Percentiles rank a stretch among this genome's conserved stretches.
Evolutionary conservation across 257 asterid genomes (phyloP).

Genomic region (Nicotiana obtusifolia): DNA sequence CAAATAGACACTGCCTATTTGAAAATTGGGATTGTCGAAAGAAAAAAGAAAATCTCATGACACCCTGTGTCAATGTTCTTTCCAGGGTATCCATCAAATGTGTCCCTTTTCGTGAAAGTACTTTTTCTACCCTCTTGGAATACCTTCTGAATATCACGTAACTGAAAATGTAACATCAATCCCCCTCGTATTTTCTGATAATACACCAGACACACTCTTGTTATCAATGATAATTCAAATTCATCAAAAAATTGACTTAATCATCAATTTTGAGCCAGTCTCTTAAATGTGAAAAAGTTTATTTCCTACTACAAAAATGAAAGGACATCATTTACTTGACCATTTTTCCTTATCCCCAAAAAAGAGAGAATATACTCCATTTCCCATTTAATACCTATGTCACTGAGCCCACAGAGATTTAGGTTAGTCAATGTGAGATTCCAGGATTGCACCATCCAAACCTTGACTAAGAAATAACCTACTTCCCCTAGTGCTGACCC

Average conservation of each 20-base stretch:
- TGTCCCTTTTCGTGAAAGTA: neutral
- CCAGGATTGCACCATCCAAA: neutral
- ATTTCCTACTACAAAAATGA: neutral
- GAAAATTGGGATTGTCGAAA: neutral
- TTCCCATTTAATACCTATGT: neutral
- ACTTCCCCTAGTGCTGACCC: neutral
- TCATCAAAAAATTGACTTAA: neutral
- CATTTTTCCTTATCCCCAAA: too few species aligned
- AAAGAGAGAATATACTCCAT: neutral
- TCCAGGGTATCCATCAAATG: constrained; percentile 1
- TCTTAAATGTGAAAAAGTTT: neutral
- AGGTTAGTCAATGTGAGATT: neutral
- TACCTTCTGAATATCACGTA: neutral
- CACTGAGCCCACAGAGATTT: neutral
- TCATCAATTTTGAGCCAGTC: neutral
- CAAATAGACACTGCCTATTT: neutral
- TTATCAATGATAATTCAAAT: neutral
- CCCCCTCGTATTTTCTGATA: too few species aligned
- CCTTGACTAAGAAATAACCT: neutral
- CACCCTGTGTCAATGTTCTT: neutral
- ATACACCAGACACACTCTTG: neutral
- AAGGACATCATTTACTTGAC: neutral
- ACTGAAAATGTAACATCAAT: neutral
- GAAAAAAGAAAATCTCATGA: neutral
- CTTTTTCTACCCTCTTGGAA: neutral